These are phyloP conservation scores for Diaporthe batatas DNA, from an alignment of 2,329 filamentous ascomycete species.

Conservation along the genomic window DNA sequence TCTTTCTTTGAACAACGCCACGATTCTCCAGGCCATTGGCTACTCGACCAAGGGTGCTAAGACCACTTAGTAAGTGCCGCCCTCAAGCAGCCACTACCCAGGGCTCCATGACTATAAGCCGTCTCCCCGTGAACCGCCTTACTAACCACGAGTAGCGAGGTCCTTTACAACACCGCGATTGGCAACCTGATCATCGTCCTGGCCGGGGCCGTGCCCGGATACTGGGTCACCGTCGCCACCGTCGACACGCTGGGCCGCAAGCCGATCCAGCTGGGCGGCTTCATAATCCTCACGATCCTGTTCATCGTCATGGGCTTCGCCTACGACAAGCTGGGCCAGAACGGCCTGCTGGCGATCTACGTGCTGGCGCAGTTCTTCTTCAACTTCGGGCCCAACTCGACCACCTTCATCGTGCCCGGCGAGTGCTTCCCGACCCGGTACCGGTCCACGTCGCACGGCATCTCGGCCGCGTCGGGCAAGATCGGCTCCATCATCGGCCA, in stretches of 20 bases:
- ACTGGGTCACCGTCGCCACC: slow-evolving; percentile 81
- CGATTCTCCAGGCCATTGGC: slow-evolving; percentile 79
- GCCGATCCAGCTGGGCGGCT: slow-evolving; percentile 78
- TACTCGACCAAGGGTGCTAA: slow-evolving; percentile 66
- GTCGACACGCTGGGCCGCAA: slow-evolving; percentile 82
- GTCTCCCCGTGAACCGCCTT: neutral
- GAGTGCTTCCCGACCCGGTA: slow-evolving; percentile 70
- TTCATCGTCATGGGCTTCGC: slow-evolving; percentile 75
- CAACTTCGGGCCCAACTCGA: slow-evolving; percentile 71
- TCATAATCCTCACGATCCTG: slow-evolving; percentile 71
- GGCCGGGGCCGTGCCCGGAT: slow-evolving; percentile 83
- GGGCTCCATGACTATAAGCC: too few relatives aligned
- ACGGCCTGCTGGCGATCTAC: slow-evolving; percentile 68
- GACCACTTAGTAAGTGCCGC: slow-evolving; percentile 57
- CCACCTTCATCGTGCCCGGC: slow-evolving; percentile 69
- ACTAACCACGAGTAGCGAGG: slow-evolving; percentile 64
- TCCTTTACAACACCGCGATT: slow-evolving; percentile 79
- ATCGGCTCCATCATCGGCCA: slow-evolving; percentile 70
- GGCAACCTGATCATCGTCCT: slow-evolving; percentile 85
- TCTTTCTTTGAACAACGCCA: slow-evolving; percentile 81
- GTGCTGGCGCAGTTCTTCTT: slow-evolving; percentile 71
- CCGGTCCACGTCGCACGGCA: slow-evolving; percentile 69
- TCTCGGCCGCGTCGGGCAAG: slow-evolving; percentile 65
- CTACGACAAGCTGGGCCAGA: slow-evolving; percentile 65
- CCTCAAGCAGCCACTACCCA: neutral